Percentiles rank a stretch among this genome's conserved stretches.
These are phyloP conservation scores for Pseudocercospora eumusae DNA, from an alignment of 2,329 filamentous ascomycete genomes.

Conservation along the genomic window DNA sequence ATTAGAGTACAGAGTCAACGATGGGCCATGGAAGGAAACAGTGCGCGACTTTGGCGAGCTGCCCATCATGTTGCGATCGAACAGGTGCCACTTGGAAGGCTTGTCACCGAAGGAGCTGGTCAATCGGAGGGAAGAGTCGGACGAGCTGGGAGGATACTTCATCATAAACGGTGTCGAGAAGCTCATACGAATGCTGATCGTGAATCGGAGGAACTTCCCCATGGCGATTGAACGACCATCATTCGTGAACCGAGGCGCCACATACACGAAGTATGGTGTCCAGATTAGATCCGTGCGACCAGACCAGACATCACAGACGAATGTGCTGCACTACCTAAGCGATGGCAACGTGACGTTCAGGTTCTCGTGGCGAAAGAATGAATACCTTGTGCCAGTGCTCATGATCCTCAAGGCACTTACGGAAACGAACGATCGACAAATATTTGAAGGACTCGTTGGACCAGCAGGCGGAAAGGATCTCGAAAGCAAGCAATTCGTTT, in stretches of 20 bases:
- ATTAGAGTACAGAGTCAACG: slow-evolving; percentile 83
- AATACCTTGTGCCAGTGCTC: slow-evolving; percentile 92
- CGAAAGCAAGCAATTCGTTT: slow-evolving; percentile 83
- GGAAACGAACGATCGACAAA: slow-evolving; percentile 94
- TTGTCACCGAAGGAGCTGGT: slow-evolving; percentile 82
- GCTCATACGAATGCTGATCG: slow-evolving; percentile 86
- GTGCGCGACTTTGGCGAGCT: slow-evolving; percentile 83
- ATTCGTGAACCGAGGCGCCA: slow-evolving; percentile 80
- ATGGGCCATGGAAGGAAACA: slow-evolving; percentile 79
- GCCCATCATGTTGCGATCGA: slow-evolving; percentile 91
- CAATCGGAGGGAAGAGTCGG: slow-evolving; percentile 86
- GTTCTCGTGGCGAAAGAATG: slow-evolving; percentile 97
- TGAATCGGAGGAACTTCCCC: slow-evolving; percentile 89
- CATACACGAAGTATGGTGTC: slow-evolving; percentile 88
- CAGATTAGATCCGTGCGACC: slow-evolving; percentile 88
- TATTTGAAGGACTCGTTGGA: slow-evolving; percentile 91
- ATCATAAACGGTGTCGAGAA: slow-evolving; percentile 98
- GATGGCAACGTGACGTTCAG: slow-evolving; percentile 96
- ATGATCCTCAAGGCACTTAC: slow-evolving; percentile 95
- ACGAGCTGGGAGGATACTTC: slow-evolving; percentile 95
- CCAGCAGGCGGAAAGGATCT: slow-evolving; percentile 72
- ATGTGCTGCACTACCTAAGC: slow-evolving; percentile 90
- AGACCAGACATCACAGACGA: slow-evolving; percentile 98
- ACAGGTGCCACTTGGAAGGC: slow-evolving; percentile 84
- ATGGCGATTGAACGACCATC: slow-evolving; percentile 91